Percentiles rank a stretch among this genome's conserved stretches.
phyloP scores from a whole-genome alignment of 2,329 filamentous ascomycete genomes.

The Cercospora zeae-maydis region DNA sequence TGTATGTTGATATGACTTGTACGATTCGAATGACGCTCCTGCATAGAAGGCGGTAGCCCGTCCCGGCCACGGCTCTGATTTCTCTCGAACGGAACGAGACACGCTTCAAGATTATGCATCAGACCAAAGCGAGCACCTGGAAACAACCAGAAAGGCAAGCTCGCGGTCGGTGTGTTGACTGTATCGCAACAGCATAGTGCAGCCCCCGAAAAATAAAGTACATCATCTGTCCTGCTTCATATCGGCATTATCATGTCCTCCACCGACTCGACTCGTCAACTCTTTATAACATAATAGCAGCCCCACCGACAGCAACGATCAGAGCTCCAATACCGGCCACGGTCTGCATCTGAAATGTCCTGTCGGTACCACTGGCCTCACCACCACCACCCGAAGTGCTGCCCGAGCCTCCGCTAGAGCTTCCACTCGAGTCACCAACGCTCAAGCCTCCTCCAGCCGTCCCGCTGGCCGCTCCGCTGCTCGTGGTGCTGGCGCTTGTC shows the following conservation, averaged over 20 bases:
- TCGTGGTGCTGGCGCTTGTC: no score
- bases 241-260: neutral
- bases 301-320: neutral
- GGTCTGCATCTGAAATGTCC: neutral
- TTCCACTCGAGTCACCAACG: neutral
- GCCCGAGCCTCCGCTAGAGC: neutral
- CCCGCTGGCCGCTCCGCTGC: neutral
- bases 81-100: no score
- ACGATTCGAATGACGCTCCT: neutral
- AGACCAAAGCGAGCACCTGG: no score
- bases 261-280: neutral
- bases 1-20: neutral
- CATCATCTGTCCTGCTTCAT: neutral
- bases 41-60: neutral
- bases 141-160: no score
- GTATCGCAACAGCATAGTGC: no score
- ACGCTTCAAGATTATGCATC: no score
- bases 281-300: neutral
- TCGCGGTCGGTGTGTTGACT: no score
- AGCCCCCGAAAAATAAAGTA: no score
- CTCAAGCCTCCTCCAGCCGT: neutral
- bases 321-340: neutral
- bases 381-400: neutral
- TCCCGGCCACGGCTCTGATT: neutral
- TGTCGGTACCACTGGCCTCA: neutral